These are phyloP conservation scores for Colletotrichum incanum DNA, from an alignment of 2,329 filamentous ascomycete genomes.

Conservation along the genomic window DNA sequence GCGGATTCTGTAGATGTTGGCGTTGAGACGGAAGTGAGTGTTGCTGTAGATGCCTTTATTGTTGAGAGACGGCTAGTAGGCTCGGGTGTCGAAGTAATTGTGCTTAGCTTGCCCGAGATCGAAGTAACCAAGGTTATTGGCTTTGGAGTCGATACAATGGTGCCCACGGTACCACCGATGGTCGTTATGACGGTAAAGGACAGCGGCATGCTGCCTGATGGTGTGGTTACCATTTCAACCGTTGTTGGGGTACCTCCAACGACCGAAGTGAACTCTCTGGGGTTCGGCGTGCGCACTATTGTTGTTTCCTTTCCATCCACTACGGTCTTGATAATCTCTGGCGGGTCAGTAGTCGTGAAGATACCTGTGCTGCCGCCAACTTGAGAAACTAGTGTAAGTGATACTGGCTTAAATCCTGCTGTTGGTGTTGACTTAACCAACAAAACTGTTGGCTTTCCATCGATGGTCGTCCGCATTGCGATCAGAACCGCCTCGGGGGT, in stretches of 20 bases:
- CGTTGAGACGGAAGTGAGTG: slow-evolving; percentile 46
- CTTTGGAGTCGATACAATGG: slow-evolving; percentile 25
- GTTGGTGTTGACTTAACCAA: slow-evolving; percentile 45
- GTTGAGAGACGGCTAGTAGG: slow-evolving; percentile 48
- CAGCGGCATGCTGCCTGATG: slow-evolving; percentile 44
- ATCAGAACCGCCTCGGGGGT: slow-evolving; percentile 5
- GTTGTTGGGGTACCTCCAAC: slow-evolving; percentile 48
- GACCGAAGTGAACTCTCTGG: slow-evolving; percentile 47
- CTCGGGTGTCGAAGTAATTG: slow-evolving; percentile 49
- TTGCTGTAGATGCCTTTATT: slow-evolving; percentile 43
- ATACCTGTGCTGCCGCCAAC: slow-evolving; percentile 48
- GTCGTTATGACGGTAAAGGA: slow-evolving; percentile 48
- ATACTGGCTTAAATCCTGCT: slow-evolving; percentile 46
- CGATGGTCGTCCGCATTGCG: slow-evolving; percentile 37
- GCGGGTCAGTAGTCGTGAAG: slow-evolving; percentile 45
- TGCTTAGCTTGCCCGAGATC: slow-evolving; percentile 49
- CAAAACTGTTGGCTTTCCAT: slow-evolving; percentile 39
- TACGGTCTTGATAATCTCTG: slow-evolving; percentile 47
- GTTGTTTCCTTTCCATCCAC: slow-evolving; percentile 48
- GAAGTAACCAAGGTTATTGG: slow-evolving; percentile 47
- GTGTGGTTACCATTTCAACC: slow-evolving; percentile 48
- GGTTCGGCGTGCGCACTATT: slow-evolving; percentile 46
- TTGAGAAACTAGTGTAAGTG: slow-evolving; percentile 46
- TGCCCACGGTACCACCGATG: slow-evolving; percentile 45
- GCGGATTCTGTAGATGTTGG: slow-evolving; percentile 22